Evolutionary conservation across 768 basidiomycete genomes (phyloP).

Genomic region (Rhodosporidiobolus sp.): DNA sequence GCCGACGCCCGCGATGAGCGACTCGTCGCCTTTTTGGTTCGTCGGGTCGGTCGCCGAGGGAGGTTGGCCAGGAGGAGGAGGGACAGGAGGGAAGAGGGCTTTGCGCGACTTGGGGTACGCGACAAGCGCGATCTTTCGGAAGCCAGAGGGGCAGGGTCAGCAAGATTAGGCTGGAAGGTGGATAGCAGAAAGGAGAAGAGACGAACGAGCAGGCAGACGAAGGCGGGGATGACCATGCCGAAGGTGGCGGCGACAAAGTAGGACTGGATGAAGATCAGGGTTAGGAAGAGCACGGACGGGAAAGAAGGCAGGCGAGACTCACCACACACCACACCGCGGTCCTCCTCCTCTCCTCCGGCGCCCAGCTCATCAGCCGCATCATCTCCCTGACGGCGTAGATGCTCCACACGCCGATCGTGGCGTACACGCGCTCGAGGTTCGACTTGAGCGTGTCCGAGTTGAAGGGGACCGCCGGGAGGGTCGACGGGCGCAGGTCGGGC

Average conservation of each 20-base stretch:
- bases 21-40: conserved; percentile 50
- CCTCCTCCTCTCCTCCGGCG: conserved; percentile 46
- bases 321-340: conserved; percentile 46
- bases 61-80: conserved; percentile 48
- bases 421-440: conserved; percentile 50
- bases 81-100: conserved; percentile 49
- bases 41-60: conserved; percentile 51
- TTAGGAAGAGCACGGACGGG: background rate
- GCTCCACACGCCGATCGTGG: conserved; percentile 47
- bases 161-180: background rate
- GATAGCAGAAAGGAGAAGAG: background rate
- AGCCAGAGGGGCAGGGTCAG: background rate
- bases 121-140: conserved; percentile 39
- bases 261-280: conserved; percentile 17
- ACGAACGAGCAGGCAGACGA: conserved; percentile 47
- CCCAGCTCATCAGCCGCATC: conserved; percentile 49
- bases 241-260: conserved; percentile 50
- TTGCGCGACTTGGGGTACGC: conserved; percentile 48
- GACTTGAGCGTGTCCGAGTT: conserved; percentile 50
- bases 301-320: background rate
- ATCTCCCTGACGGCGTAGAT: conserved; percentile 48
- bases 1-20: conserved; percentile 47
- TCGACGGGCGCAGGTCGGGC: conserved; percentile 51
- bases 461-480: conserved; percentile 50
- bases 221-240: conserved; percentile 47